A percentile compares a stretch with the other conserved stretches of the same genome.
These are phyloP conservation scores for Tetradesmus lagerheimii DNA, from an alignment of 139 green algal genomes.

Conservation along the genomic window DNA sequence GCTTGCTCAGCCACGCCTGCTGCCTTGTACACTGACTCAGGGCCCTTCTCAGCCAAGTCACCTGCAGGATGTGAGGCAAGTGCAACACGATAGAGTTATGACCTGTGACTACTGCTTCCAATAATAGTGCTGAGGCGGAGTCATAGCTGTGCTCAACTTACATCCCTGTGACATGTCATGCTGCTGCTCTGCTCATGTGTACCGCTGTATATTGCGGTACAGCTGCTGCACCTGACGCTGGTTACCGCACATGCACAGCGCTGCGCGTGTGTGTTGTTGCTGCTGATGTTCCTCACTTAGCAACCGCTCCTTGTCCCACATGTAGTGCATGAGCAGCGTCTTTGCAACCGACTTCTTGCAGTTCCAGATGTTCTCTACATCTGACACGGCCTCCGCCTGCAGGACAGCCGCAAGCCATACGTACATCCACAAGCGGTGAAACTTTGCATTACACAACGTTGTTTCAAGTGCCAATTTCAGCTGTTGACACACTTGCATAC, in stretches of 20 bases:
- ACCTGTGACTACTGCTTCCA: too few species aligned
- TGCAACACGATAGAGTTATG: too few species aligned
- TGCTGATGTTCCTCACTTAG: constrained; percentile 52
- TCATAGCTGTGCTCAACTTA: too few species aligned
- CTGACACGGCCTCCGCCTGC: constrained; percentile 70
- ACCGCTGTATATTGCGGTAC: too few species aligned
- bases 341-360: constrained; percentile 67
- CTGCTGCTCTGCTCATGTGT: not conserved
- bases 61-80: constrained; percentile 10
- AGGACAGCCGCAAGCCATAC: not conserved
- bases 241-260: not conserved
- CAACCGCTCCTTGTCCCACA: constrained; percentile 76
- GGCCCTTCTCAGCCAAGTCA: constrained; percentile 39
- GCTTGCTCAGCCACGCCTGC: constrained; percentile 36
- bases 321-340: constrained; percentile 82
- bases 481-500: not conserved
- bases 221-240: not conserved
- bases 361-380: constrained; percentile 74
- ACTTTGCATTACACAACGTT: too few species aligned
- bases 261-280: not conserved
- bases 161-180: too few species aligned
- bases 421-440: too few species aligned
- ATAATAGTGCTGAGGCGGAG: too few species aligned
- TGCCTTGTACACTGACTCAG: constrained; percentile 44
- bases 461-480: too few species aligned